Evolutionary conservation across 2,329 filamentous ascomycete species (phyloP).

Genomic region (Pseudopyrenochaeta lycopersici): DNA sequence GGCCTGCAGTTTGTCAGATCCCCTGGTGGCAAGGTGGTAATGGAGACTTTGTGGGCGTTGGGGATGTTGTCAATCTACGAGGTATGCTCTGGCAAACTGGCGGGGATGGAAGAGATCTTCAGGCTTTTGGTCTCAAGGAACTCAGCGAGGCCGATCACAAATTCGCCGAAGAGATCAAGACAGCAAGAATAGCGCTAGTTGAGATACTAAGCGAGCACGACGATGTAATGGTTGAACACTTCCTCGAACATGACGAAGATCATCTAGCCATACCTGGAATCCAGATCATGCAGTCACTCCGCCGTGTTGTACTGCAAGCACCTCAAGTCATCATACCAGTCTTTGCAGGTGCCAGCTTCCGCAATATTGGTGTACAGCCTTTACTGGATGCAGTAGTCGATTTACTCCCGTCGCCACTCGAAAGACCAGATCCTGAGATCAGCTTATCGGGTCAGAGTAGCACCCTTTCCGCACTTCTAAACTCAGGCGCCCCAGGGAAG

Average conservation of each 20-base stretch:
- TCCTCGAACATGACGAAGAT: constrained; percentile 79
- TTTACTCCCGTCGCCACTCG: constrained; percentile 82
- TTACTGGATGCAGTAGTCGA: constrained; percentile 89
- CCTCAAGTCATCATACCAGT: constrained; percentile 82
- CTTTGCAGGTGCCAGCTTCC: constrained; percentile 91
- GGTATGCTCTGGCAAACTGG: constrained; percentile 77
- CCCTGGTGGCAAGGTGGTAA: constrained; percentile 85
- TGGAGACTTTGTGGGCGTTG: constrained; percentile 81
- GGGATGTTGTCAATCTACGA: constrained; percentile 80
- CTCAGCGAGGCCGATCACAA: constrained; percentile 58
- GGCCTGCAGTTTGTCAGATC: constrained; percentile 92
- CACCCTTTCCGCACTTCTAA: constrained; percentile 59
- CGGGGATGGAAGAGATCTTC: constrained; percentile 70
- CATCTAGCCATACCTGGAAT: constrained; percentile 71
- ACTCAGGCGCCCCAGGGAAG: constrained; percentile 39
- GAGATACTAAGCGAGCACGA: constrained; percentile 90
- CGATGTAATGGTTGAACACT: constrained; percentile 83
- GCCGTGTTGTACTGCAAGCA: constrained; percentile 73
- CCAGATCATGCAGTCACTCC: constrained; percentile 76
- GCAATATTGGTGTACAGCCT: constrained; percentile 92
- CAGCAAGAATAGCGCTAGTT: constrained; percentile 78
- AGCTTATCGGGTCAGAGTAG: constrained; percentile 68
- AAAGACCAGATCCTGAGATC: constrained; percentile 82
- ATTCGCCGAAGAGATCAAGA: constrained; percentile 73
- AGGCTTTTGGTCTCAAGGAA: constrained; percentile 65